These are phyloP conservation scores for Plasmodium adleri DNA, from an alignment of 169 alveolate species.

Conservation along the genomic window DNA sequence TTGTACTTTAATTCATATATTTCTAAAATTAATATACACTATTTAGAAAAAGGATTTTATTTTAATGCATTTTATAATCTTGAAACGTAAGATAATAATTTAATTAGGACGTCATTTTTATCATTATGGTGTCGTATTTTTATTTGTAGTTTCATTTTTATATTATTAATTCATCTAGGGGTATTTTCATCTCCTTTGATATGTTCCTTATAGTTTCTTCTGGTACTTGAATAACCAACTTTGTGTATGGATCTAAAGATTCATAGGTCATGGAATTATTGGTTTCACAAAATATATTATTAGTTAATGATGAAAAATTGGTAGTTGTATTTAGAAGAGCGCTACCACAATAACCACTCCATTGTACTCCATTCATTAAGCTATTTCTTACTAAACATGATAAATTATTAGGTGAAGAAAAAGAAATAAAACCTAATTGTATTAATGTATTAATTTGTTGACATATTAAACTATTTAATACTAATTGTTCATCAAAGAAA, in stretches of 20 bases:
- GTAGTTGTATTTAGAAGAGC: slow-evolving; percentile 60
- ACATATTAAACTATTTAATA: slow-evolving; percentile 68
- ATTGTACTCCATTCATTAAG: slow-evolving; percentile 77
- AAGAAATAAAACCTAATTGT: slow-evolving; percentile 65
- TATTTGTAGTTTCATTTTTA: not conserved
- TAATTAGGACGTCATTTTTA: not conserved
- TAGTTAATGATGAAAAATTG: slow-evolving; percentile 40
- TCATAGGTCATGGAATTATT: slow-evolving; percentile 18
- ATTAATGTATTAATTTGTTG: slow-evolving; percentile 69
- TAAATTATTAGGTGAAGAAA: slow-evolving; percentile 42
- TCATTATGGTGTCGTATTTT: not conserved
- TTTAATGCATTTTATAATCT: no score
- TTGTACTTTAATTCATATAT: no score
- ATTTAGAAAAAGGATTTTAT: no score
- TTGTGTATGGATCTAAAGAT: slow-evolving; percentile 69
- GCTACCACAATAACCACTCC: slow-evolving; percentile 78
- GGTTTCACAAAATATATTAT: slow-evolving; percentile 45
- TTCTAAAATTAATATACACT: no score
- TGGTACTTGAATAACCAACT: slow-evolving; percentile 71
- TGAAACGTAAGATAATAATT: no score
- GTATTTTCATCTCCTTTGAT: slow-evolving; percentile 63
- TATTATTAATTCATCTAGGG: slow-evolving; percentile 66
- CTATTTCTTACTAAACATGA: slow-evolving; percentile 73
- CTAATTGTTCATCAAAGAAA: slow-evolving; percentile 65
- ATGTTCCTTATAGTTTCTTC: slow-evolving; percentile 60